A percentile compares a stretch with the other conserved stretches of the same genome.
These are phyloP conservation scores for Pterulicium gracile DNA, from an alignment of 1,284 basidiomycete genomes.

Conservation along the genomic window DNA sequence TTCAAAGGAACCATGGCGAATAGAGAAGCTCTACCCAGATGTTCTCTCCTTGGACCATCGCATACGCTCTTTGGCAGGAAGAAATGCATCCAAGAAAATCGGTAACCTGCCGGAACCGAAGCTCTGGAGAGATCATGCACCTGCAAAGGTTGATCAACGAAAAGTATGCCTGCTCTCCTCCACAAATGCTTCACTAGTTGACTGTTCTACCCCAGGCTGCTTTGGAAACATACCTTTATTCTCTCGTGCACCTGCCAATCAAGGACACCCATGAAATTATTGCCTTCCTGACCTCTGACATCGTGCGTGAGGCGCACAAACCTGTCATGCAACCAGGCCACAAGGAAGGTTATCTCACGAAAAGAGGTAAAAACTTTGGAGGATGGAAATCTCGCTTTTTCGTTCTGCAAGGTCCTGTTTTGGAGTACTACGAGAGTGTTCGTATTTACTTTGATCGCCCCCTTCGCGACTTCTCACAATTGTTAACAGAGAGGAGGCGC, in stretches of 20 bases:
- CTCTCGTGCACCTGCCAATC: constrained; percentile 73
- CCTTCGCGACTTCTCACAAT: constrained; percentile 10
- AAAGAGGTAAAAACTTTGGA: constrained; percentile 94
- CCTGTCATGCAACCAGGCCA: constrained; percentile 73
- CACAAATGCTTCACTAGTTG: constrained; percentile 10
- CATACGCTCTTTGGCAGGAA: constrained; percentile 53
- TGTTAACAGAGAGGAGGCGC: constrained; percentile 69
- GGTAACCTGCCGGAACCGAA: constrained; percentile 80
- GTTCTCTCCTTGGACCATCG: constrained; percentile 77
- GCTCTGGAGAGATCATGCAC: constrained; percentile 94
- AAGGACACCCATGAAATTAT: constrained; percentile 88
- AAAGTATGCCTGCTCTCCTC: constrained; percentile 45
- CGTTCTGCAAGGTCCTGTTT: constrained; percentile 74
- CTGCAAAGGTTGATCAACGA: constrained; percentile 90
- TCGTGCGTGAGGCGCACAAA: constrained; percentile 63
- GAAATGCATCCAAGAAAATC: constrained; percentile 69
- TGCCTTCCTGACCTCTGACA: constrained; percentile 86
- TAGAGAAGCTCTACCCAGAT: constrained; percentile 92
- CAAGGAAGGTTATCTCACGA: constrained; percentile 95
- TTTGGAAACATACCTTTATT: constrained; percentile 82
- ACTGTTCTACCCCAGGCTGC: constrained; percentile 38
- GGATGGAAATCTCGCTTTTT: constrained; percentile 96
- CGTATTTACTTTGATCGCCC: constrained; percentile 20
- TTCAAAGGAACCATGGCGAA: constrained; percentile 71
- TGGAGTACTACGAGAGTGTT: constrained; percentile 94